A percentile compares a stretch with the other conserved stretches of the same genome.
Evolutionary conservation across 75 land plant genomes (phyloP).

Genomic region (Chamaecyparis obtusa): DNA sequence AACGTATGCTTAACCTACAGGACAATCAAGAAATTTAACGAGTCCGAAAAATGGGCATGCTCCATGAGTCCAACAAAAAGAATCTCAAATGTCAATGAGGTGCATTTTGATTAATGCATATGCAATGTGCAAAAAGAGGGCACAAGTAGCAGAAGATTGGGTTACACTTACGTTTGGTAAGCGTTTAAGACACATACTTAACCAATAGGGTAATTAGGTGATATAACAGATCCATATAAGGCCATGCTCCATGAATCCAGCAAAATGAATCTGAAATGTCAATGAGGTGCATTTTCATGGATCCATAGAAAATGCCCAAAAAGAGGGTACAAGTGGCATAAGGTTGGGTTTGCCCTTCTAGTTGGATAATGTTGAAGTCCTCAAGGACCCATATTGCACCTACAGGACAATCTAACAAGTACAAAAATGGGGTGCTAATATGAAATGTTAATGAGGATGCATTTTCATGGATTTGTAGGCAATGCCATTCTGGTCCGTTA

Average conservation of each 20-base stretch:
- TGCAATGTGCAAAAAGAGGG: background rate
- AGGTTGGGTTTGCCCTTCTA: background rate
- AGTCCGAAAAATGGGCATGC: background rate
- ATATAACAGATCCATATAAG: background rate
- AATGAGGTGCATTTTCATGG: background rate
- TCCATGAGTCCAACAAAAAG: background rate
- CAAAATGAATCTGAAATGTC: background rate
- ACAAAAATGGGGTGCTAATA: background rate
- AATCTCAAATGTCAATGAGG: background rate
- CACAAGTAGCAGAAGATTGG: background rate
- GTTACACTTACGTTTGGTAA: background rate
- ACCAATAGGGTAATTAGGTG: background rate
- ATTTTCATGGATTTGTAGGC: background rate
- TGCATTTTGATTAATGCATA: background rate
- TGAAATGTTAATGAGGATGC: background rate
- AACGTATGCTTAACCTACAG: too few species aligned
- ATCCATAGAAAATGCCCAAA: background rate
- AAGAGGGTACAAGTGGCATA: background rate
- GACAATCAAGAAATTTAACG: too few species aligned
- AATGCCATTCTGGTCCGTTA: background rate
- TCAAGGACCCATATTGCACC: background rate
- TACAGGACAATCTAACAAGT: too few species aligned
- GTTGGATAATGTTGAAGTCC: background rate
- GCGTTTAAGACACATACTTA: background rate
- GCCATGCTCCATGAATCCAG: background rate